Conservation (phyloP, 371 early-diverging fungal genomes). For the Zopfochytrium polystomum region DNA sequence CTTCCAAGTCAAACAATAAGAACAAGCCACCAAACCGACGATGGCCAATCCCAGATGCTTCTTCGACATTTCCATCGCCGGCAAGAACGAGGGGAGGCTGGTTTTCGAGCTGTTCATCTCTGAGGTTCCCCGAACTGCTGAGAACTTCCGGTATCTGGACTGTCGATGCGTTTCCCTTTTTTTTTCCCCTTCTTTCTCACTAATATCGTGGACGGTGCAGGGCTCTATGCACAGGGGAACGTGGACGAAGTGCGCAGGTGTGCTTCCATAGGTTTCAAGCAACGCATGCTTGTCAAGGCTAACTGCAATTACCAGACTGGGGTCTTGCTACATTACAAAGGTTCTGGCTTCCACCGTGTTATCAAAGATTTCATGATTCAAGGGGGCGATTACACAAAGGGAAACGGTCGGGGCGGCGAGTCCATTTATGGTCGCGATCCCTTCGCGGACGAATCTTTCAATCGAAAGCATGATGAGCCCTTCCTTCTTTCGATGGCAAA, state of each 20-base stretch:
- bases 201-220: background rate
- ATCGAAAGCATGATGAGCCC: conserved; percentile 76
- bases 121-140: conserved; percentile 91
- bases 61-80: conserved; percentile 38
- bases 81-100: conserved; percentile 21
- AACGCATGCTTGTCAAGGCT: conserved; percentile 81
- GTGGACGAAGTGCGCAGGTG: too few relatives aligned
- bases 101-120: conserved; percentile 63
- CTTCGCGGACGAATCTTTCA: conserved; percentile 45
- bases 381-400: conserved; percentile 40
- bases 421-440: conserved; percentile 54
- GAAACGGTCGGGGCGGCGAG: conserved; percentile 65
- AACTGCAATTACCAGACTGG: conserved; percentile 42
- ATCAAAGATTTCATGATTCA: conserved; percentile 55
- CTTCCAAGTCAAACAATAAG: too few relatives aligned
- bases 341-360: conserved; percentile 87
- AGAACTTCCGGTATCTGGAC: conserved; percentile 88
- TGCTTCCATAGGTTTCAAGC: too few relatives aligned
- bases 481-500: conserved; percentile 98
- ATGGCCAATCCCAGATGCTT: too few relatives aligned
- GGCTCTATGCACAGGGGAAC: too few relatives aligned
- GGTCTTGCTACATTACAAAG: conserved; percentile 75
- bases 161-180: too few relatives aligned
- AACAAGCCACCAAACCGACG: too few relatives aligned
- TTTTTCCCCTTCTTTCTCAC: background rate